phyloP scores from a whole-genome alignment of 441 rosid species.

The Theobroma grandiflorum region DNA sequence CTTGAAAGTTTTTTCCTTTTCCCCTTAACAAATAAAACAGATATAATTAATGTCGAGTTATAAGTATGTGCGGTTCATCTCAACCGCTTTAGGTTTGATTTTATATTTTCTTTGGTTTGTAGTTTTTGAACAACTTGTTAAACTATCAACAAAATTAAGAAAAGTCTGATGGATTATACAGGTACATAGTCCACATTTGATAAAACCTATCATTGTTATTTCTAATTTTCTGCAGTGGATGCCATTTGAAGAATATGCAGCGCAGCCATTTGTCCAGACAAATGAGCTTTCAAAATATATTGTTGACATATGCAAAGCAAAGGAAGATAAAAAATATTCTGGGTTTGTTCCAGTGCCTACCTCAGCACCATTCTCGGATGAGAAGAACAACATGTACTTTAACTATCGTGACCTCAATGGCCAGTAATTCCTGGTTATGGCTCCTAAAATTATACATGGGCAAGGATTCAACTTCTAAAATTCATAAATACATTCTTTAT shows the following conservation, averaged over 20 bases:
- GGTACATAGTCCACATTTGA: not conserved
- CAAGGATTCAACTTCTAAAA: not conserved
- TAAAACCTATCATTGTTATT: not conserved
- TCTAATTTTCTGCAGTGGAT: slow-evolving; percentile 61
- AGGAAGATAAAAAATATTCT: slow-evolving; percentile 48
- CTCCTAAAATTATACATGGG: not conserved
- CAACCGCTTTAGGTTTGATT: not conserved
- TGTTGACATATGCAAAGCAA: slow-evolving; percentile 55
- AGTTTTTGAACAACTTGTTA: not conserved
- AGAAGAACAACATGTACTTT: slow-evolving; percentile 47
- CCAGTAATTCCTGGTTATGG: not conserved
- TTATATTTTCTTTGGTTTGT: too few relatives aligned
- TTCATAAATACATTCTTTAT: not conserved
- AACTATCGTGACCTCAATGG: slow-evolving; percentile 40
- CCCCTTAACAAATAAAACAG: not conserved
- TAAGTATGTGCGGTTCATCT: not conserved
- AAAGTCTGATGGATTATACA: not conserved
- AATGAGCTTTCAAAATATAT: slow-evolving; percentile 55
- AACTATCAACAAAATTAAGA: not conserved
- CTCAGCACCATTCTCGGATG: slow-evolving; percentile 36
- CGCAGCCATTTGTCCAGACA: slow-evolving; percentile 58
- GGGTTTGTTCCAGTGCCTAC: slow-evolving; percentile 60
- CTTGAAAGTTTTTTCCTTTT: too few relatives aligned
- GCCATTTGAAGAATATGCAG: slow-evolving; percentile 73
- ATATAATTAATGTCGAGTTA: not conserved